Base-by-base conservation (phyloP, 164 flowering plant genomes). In the Nymphaea thermarum region DNA sequence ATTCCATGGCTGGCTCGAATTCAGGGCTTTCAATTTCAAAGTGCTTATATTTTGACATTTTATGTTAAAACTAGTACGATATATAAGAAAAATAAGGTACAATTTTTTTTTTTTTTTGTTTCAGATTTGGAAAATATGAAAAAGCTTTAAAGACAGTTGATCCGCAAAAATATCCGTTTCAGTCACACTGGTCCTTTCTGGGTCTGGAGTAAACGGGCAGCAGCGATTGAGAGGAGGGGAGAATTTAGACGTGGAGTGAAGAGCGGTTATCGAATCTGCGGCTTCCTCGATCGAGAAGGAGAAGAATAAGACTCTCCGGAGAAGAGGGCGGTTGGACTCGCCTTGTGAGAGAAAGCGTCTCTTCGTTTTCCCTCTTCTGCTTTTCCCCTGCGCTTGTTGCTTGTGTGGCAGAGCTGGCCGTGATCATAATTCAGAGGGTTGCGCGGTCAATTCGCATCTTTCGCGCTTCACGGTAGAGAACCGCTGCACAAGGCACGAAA, bases 401-500 rank as follows among this genome's bases (percentile, higher is more conserved):
- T 47, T 47, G 12, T 51, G 36, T 25, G 36, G 57, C 57, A 51
- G 14, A 10, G 57, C 57, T 15, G 8, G 57, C 57, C 14, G 8
- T 51, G 57, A 51, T 51, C 57, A 51, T 15, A 51, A 47, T 47
- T 6, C 55, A 47, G 55, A 47, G 8, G 57, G 57, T 2, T 51
- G 12, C 14, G 8, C 12, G 12, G 57, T 8, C 10, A 51, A 8
- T 51, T 51, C 14, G 14, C 12, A 51, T 15, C 14, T 8, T 10
- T 51, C 14, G 8, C 57, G 57, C 14, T 51, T 51, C 57, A 51
- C 57, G 14, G 57, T 51, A 15, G 57, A 51, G 57, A 8, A 8
- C 14, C 57, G 8, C 57, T 51, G 57, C 57, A 3, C 12, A 3
- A 51, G 14, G 63, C 57, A 42, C 62, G 66, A 79, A 78, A 66